A percentile compares a stretch with the other conserved stretches of the same genome.
Evolutionary conservation across 345 rosid genomes (phyloP).

Genomic region (Psidium guajava): DNA sequence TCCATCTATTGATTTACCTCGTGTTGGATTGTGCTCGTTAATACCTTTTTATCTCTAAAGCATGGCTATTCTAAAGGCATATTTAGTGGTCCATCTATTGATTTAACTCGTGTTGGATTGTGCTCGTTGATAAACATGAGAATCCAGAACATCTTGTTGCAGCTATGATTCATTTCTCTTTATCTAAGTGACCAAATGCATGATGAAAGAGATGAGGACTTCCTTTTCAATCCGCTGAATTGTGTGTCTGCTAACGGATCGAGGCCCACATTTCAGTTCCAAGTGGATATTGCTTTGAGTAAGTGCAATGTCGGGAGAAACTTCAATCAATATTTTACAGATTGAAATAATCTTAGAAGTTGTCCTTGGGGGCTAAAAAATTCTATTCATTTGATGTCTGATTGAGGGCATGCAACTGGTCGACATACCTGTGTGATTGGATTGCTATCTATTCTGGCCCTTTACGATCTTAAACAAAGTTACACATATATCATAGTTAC

Average conservation of each 20-base stretch:
- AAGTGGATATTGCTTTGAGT: neutral
- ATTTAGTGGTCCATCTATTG: neutral
- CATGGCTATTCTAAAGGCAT: neutral
- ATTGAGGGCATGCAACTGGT: neutral
- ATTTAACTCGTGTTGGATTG: neutral
- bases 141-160: neutral
- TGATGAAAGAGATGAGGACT: neutral
- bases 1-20: neutral
- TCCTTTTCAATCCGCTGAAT: neutral
- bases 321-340: neutral
- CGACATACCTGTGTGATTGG: neutral
- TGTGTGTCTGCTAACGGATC: neutral
- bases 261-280: neutral
- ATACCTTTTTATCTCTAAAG: neutral
- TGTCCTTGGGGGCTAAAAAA: neutral
- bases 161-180: neutral
- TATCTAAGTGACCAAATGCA: neutral
- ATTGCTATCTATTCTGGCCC: neutral
- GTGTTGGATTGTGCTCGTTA: neutral
- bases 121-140: neutral
- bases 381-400: neutral
- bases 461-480: neutral
- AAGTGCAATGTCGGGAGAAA: neutral
- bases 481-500: neutral
- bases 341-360: neutral